A percentile compares a stretch with the other conserved stretches of the same genome.
phyloP scores from a whole-genome alignment of 495 filamentous ascomycete species.

The Hypomontagnella monticulosa region DNA sequence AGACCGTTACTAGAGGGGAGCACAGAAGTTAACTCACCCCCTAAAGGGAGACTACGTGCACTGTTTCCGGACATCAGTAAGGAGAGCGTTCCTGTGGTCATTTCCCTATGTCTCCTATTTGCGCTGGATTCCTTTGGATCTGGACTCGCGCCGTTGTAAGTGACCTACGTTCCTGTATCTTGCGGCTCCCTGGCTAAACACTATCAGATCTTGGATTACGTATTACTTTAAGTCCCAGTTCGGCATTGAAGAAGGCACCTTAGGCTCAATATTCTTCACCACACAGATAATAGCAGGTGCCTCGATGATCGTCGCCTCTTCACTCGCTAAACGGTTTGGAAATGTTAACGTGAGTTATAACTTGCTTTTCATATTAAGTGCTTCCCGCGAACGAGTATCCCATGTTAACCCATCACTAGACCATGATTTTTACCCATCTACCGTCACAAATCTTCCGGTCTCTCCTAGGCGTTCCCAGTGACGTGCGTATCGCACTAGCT shows the following conservation, averaged over 20 bases:
- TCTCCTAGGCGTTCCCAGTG: constrained; percentile 49
- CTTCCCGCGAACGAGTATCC: neutral
- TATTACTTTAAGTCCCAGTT: constrained; percentile 85
- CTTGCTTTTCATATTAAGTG: neutral
- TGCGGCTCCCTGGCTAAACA: constrained; percentile 4
- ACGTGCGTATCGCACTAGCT: constrained; percentile 65
- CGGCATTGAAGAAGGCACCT: constrained; percentile 67
- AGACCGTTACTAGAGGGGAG: constrained; percentile 26
- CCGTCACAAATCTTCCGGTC: constrained; percentile 55
- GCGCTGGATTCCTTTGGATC: constrained; percentile 79
- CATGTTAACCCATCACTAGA: constrained; percentile 39
- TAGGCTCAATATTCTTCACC: constrained; percentile 74
- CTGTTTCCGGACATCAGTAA: constrained; percentile 65
- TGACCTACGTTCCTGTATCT: neutral
- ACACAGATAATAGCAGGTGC: constrained; percentile 50
- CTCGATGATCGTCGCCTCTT: constrained; percentile 68
- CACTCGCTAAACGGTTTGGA: constrained; percentile 78
- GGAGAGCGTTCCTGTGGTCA: constrained; percentile 67
- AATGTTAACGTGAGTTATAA: constrained; percentile 65
- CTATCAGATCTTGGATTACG: constrained; percentile 66
- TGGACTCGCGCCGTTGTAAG: constrained; percentile 70
- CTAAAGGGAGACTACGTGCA: constrained; percentile 25
- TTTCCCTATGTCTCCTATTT: constrained; percentile 77
- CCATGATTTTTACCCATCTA: constrained; percentile 60
- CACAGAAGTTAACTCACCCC: neutral